Base-by-base conservation (phyloP, 805 yeast species). In the Wickerhamiella allomyrinae region DNA sequence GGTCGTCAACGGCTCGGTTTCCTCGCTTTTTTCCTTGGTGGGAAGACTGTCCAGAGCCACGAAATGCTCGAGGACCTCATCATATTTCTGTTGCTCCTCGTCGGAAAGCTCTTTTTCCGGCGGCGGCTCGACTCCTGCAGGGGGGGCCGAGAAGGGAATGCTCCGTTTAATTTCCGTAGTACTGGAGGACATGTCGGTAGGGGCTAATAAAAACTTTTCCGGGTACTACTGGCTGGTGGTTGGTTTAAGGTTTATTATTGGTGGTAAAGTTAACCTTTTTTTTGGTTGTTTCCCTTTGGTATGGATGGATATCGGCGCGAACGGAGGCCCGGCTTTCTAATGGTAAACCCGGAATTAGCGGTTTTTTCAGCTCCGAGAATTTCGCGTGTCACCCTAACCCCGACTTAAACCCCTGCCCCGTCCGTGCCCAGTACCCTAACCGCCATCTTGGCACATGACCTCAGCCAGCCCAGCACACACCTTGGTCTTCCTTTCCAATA, bases 41-140 rank as follows among this genome's bases (percentile, higher is more conserved):
- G 50, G 57, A 39, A 80, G 57, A 4, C 62, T 73, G n/a, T 45
- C 45, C 7, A 73, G 66, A 47, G 71, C 55, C 46, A 68, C 69
- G 58, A 85, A 82, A 60, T 83, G 76, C 37, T 63, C 57, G 43
- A 78, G 64, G 3, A 87, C 81, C n/a, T 59, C 56, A n/a, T 61
- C 48, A 54, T 79, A 87, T 62, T 77, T 78, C 19, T 57, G 59
- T 48, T 67, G 59, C 58, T 91, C 79, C 21, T 70, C 77, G 2
- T 56, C 56, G 1, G 73, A 63, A 33, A 87, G 65, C 22, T 61
- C 52, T 20, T 57, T 56, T 2, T 65, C 67, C 35, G 63, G 62
- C 5, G 79, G 79, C 1, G 81, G 75, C 22, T 60, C 62, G 39
- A 79, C 60, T 23, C 60, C 56, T 1, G 61, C 53, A 8, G 81